Evolutionary conservation across 768 basidiomycete species (phyloP).

Genomic region (button mushroom (Agaricus bisporus)): DNA sequence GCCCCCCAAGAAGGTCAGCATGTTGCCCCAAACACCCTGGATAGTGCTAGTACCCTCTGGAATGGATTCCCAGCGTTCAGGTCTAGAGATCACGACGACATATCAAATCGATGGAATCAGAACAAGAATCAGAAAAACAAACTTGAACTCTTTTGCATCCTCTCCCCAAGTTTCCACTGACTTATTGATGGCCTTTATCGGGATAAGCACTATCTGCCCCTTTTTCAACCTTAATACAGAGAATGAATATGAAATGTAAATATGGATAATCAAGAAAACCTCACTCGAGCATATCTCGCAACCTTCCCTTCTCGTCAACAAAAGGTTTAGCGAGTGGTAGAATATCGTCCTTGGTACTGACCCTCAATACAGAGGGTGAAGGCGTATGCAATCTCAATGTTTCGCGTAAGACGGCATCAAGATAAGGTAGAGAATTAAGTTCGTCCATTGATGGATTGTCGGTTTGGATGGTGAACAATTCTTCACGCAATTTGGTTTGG

Average conservation of each 20-base stretch:
- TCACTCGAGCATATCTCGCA: slow-evolving; percentile 32
- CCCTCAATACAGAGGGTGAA: slow-evolving; percentile 34
- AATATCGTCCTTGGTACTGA: slow-evolving; percentile 46
- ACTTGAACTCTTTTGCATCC: slow-evolving; percentile 59
- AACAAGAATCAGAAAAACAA: too few relatives aligned
- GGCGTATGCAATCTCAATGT: slow-evolving; percentile 51
- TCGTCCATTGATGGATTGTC: slow-evolving; percentile 67
- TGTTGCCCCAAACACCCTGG: slow-evolving; percentile 57
- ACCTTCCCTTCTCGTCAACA: slow-evolving; percentile 34
- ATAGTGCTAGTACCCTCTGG: slow-evolving; percentile 38
- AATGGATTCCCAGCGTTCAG: slow-evolving; percentile 53
- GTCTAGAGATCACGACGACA: slow-evolving; percentile 31
- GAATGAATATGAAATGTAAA: too few relatives aligned
- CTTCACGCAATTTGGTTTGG: slow-evolving; percentile 53
- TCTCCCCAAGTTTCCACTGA: slow-evolving; percentile 54
- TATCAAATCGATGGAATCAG: too few relatives aligned
- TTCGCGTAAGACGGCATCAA: slow-evolving; percentile 61
- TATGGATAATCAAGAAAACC: neutral
- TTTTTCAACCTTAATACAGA: slow-evolving; percentile 33
- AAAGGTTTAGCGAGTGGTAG: slow-evolving; percentile 44
- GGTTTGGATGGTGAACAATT: slow-evolving; percentile 43
- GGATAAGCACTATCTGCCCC: slow-evolving; percentile 41
- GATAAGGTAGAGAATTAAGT: slow-evolving; percentile 57
- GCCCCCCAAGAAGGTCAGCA: slow-evolving; percentile 59
- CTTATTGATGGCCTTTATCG: slow-evolving; percentile 48